These are phyloP conservation scores for Starmera pachycereana DNA, from an alignment of 805 yeast genomes.

Conservation along the genomic window DNA sequence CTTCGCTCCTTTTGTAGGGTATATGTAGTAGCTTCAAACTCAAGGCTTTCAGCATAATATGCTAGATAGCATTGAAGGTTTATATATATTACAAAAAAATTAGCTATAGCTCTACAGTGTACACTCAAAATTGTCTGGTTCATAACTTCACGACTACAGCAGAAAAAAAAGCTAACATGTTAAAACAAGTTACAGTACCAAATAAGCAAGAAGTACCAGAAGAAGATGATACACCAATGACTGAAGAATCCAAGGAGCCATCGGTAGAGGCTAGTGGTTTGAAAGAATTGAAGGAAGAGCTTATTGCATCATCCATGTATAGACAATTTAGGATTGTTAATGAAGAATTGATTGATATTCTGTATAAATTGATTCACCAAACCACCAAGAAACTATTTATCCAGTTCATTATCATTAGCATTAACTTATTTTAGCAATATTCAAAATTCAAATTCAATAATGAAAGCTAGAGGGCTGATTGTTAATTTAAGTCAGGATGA, in stretches of 20 bases:
- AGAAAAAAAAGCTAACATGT: too few species aligned
- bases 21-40: too few species aligned
- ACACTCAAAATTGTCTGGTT: too few species aligned
- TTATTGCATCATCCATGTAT: slow-evolving; percentile 59
- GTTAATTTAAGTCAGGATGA: slow-evolving; percentile 63
- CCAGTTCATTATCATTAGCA: slow-evolving; percentile 79
- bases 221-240: not conserved
- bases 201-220: not conserved
- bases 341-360: slow-evolving; percentile 52
- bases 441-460: slow-evolving; percentile 27
- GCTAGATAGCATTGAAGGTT: too few species aligned
- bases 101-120: too few species aligned
- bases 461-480: slow-evolving; percentile 58
- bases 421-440: slow-evolving; percentile 65
- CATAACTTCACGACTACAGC: too few species aligned
- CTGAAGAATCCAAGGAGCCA: slow-evolving; percentile 3
- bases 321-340: slow-evolving; percentile 76
- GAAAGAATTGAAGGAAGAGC: slow-evolving; percentile 8
- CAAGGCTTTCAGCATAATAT: too few species aligned
- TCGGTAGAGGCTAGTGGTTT: slow-evolving; percentile 9
- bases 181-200: too few species aligned
- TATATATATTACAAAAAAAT: too few species aligned
- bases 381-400: slow-evolving; percentile 38
- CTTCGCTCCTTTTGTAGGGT: too few species aligned
- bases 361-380: slow-evolving; percentile 31